A percentile compares a stretch with the other conserved stretches of the same genome.
These are phyloP conservation scores for Cercospora nicotianae DNA, from an alignment of 2,329 filamentous ascomycete species.

Conservation along the genomic window DNA sequence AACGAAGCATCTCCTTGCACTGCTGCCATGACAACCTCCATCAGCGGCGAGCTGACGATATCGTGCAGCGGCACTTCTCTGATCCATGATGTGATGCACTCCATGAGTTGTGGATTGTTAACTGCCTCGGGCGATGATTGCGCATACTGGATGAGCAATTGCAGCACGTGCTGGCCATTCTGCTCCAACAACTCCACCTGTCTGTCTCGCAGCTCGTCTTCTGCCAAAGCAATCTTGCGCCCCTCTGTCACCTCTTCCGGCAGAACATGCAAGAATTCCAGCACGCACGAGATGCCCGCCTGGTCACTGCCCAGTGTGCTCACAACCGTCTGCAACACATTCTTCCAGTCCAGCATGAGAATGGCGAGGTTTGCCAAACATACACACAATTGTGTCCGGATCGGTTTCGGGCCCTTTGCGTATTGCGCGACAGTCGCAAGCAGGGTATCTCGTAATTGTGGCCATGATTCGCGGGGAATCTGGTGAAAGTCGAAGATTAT, in stretches of 20 bases:
- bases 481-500: constrained; percentile 96
- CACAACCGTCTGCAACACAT: constrained; percentile 82
- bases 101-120: constrained; percentile 84
- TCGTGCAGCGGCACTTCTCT: constrained; percentile 83
- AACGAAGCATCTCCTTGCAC: constrained; percentile 75
- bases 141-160: constrained; percentile 83
- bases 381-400: constrained; percentile 86
- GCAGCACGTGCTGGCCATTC: constrained; percentile 84
- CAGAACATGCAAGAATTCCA: constrained; percentile 95
- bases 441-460: constrained; percentile 78
- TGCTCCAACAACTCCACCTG: constrained; percentile 87
- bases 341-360: constrained; percentile 93
- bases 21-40: constrained; percentile 77
- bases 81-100: constrained; percentile 96
- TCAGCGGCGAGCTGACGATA: constrained; percentile 80
- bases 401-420: constrained; percentile 73
- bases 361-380: constrained; percentile 93
- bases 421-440: constrained; percentile 78
- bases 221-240: constrained; percentile 98
- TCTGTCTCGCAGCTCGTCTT: constrained; percentile 87
- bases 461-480: constrained; percentile 72
- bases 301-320: constrained; percentile 73
- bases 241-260: constrained; percentile 99
- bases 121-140: constrained; percentile 88
- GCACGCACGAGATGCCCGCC: constrained; percentile 78